A percentile compares a stretch with the other conserved stretches of the same genome.
These are phyloP conservation scores for Puccinia brachypodii DNA, from an alignment of 1,284 basidiomycete genomes.

Conservation along the genomic window DNA sequence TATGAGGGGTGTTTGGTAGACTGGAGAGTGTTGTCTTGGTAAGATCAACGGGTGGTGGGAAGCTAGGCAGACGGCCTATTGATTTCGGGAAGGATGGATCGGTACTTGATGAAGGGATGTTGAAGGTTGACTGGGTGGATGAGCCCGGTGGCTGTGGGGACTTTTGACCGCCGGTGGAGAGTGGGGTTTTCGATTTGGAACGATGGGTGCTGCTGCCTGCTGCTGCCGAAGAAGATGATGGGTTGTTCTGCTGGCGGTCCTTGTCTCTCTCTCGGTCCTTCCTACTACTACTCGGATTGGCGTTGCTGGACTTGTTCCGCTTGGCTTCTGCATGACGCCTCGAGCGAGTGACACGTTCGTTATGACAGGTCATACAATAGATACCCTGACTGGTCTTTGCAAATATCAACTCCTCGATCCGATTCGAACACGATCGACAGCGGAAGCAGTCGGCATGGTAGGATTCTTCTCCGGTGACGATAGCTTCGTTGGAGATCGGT, in stretches of 20 bases:
- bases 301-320: constrained; percentile 55
- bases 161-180: not conserved
- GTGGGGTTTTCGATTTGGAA: constrained; percentile 15
- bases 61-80: not conserved
- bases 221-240: no score
- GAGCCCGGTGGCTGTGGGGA: not conserved
- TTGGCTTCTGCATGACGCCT: constrained; percentile 79
- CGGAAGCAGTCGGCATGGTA: constrained; percentile 99
- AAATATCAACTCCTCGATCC: constrained; percentile 96
- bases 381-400: constrained; percentile 98
- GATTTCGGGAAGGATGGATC: not conserved
- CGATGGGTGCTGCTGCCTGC: no score
- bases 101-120: not conserved
- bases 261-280: constrained; percentile 22
- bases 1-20: constrained; percentile 15
- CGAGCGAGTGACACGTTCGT: constrained; percentile 89
- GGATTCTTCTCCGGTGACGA: constrained; percentile 98
- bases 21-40: constrained; percentile 2
- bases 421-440: constrained; percentile 87
- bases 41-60: not conserved
- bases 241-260: not conserved
- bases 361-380: constrained; percentile 97
- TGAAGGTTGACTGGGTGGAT: not conserved
- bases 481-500: constrained; percentile 92
- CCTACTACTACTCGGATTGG: not conserved